Conservation (phyloP, 2,329 filamentous ascomycete genomes). For the Sphaerulina populicola region DNA sequence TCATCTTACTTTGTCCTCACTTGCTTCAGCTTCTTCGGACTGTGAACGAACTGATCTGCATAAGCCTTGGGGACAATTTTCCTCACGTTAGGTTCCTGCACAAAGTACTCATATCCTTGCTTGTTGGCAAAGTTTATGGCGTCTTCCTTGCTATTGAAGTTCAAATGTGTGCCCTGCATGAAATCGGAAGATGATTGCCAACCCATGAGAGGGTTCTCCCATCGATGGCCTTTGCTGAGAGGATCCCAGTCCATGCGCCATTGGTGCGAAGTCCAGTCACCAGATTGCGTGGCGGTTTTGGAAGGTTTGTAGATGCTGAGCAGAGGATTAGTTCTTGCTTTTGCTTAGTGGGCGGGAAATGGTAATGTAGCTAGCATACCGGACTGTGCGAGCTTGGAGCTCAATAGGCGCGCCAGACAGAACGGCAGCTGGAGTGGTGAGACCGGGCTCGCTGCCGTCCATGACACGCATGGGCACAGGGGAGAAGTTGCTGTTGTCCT, state of each 20-base stretch:
- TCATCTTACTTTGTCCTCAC: constrained; percentile 62
- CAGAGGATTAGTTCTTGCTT: background rate
- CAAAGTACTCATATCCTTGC: constrained; percentile 98
- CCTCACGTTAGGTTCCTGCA: constrained; percentile 89
- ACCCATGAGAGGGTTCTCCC: constrained; percentile 97
- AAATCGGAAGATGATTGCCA: constrained; percentile 94
- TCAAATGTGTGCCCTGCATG: constrained; percentile 88
- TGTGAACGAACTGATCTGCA: constrained; percentile 90
- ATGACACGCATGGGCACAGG: constrained; percentile 83
- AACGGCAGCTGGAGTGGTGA: constrained; percentile 69
- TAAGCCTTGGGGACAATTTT: constrained; percentile 87
- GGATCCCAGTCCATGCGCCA: constrained; percentile 99
- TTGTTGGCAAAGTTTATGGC: constrained; percentile 94
- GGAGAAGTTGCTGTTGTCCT: constrained; percentile 63
- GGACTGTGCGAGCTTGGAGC: constrained; percentile 84
- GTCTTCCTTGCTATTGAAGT: constrained; percentile 89
- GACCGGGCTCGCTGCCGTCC: constrained; percentile 76
- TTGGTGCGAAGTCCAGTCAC: constrained; percentile 69
- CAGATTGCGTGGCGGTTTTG: constrained; percentile 95
- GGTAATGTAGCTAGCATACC: constrained; percentile 49
- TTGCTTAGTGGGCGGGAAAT: background rate
- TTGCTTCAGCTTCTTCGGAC: constrained; percentile 73
- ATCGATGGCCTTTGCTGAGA: constrained; percentile 81
- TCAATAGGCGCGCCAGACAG: constrained; percentile 89
- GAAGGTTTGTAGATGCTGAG: constrained; percentile 79